Evolutionary conservation across 805 yeast species (phyloP).

Genomic region (Pichia cephalocereana): DNA sequence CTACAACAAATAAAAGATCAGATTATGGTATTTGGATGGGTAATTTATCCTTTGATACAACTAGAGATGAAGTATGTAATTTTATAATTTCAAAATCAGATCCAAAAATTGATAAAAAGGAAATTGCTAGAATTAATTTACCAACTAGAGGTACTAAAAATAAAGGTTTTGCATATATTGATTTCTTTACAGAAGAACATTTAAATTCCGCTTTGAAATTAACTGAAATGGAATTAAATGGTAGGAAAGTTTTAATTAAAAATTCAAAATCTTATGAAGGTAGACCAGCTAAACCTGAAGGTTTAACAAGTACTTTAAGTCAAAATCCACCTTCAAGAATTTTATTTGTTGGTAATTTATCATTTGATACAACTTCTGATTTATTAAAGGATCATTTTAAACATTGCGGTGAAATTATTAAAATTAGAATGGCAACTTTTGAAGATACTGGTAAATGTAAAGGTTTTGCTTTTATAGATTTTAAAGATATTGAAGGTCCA

Average conservation of each 20-base stretch:
- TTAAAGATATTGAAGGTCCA: conserved; percentile 71
- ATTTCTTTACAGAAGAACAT: conserved; percentile 54
- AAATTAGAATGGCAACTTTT: conserved; percentile 95
- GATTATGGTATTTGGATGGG: conserved; percentile 90
- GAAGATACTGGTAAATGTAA: conserved; percentile 95
- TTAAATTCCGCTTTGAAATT: conserved; percentile 54
- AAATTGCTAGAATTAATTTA: conserved; percentile 67
- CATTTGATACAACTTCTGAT: conserved; percentile 85
- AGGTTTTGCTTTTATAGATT: conserved; percentile 91
- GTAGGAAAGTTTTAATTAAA: conserved; percentile 80
- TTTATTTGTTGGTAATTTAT: conserved; percentile 84
- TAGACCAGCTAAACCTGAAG: conserved; percentile 47
- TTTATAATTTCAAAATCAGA: conserved; percentile 56
- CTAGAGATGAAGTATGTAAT: conserved; percentile 59
- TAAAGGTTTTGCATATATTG: conserved; percentile 88
- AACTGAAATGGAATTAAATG: conserved; percentile 67
- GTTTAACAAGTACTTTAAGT: conserved; percentile 24
- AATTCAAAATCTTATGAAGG: conserved; percentile 77
- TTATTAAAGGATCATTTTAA: conserved; percentile 72
- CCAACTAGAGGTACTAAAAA: conserved; percentile 66
- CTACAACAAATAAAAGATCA: conserved; percentile 28
- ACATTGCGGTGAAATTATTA: conserved; percentile 80
- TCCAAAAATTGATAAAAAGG: conserved; percentile 38
- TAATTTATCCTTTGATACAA: conserved; percentile 77
- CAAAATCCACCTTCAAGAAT: conserved; percentile 86